Conservation (phyloP, 2,329 filamentous ascomycete species). For the Hypoxylon sp. region DNA sequence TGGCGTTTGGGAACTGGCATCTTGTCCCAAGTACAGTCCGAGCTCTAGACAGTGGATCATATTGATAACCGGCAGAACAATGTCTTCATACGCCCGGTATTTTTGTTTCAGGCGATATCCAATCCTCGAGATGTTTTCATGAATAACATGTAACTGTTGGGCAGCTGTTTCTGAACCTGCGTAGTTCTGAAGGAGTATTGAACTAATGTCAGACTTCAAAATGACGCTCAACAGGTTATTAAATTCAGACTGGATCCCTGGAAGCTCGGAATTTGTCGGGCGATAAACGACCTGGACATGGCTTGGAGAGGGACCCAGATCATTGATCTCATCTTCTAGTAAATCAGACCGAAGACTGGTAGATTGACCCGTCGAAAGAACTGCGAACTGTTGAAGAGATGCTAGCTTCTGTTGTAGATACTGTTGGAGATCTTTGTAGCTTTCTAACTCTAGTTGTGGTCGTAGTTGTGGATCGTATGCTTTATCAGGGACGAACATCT, state of each 20-base stretch:
- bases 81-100: slow-evolving; percentile 85
- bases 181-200: slow-evolving; percentile 48
- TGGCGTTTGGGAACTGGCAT: slow-evolving; percentile 47
- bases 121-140: slow-evolving; percentile 71
- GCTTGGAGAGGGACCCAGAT: slow-evolving; percentile 72
- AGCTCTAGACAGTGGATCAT: slow-evolving; percentile 82
- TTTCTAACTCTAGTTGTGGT: slow-evolving; percentile 70
- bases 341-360: slow-evolving; percentile 72
- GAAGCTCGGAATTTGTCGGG: slow-evolving; percentile 72
- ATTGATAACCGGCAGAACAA: slow-evolving; percentile 79
- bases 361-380: slow-evolving; percentile 70
- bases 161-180: slow-evolving; percentile 46
- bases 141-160: slow-evolving; percentile 60
- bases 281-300: slow-evolving; percentile 74
- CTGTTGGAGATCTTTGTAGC: slow-evolving; percentile 62
- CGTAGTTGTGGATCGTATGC: slow-evolving; percentile 82
- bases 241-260: slow-evolving; percentile 83
- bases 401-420: slow-evolving; percentile 65
- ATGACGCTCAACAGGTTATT: slow-evolving; percentile 75
- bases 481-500: slow-evolving; percentile 85
- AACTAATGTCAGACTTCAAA: slow-evolving; percentile 57
- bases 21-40: slow-evolving; percentile 71
- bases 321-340: slow-evolving; percentile 67
- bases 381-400: slow-evolving; percentile 72
- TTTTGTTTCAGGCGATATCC: slow-evolving; percentile 72